Conservation (phyloP, 176 grass and related monocot species). For the Musa itinerans region DNA sequence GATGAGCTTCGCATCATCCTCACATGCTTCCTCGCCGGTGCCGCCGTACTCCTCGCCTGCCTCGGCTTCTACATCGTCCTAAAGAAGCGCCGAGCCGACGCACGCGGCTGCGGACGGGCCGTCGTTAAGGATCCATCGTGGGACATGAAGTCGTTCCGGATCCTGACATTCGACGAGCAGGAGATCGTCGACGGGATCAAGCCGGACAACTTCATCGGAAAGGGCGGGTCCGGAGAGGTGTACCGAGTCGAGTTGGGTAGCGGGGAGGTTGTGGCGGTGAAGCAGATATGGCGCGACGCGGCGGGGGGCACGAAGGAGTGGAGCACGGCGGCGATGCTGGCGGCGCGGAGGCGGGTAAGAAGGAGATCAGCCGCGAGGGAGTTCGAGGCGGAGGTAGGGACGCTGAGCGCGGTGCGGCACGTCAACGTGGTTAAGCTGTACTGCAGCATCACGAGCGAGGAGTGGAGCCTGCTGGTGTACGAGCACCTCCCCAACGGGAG, state of each 20-base stretch:
- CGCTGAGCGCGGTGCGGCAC: slow-evolving; percentile 63
- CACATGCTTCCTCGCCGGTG: neutral
- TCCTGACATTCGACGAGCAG: slow-evolving; percentile 53
- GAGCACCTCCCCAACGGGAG: slow-evolving; percentile 84
- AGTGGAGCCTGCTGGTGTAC: slow-evolving; percentile 70
- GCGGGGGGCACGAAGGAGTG: slow-evolving; percentile 16
- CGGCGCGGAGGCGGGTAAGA: neutral
- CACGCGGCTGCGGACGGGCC: too few relatives aligned
- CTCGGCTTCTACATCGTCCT: neutral
- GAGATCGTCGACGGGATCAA: slow-evolving; percentile 52
- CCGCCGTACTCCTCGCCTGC: neutral
- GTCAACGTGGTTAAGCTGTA: slow-evolving; percentile 86
- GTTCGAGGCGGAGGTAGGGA: slow-evolving; percentile 64
- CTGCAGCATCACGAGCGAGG: slow-evolving; percentile 70
- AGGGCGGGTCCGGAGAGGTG: slow-evolving; percentile 62
- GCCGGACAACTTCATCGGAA: slow-evolving; percentile 61
- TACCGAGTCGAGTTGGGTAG: slow-evolving; percentile 58
- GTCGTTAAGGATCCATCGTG: slow-evolving; percentile 20
- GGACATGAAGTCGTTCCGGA: slow-evolving; percentile 87
- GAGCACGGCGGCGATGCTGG: slow-evolving; percentile 9
- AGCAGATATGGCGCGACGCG: slow-evolving; percentile 55
- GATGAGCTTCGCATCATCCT: neutral
- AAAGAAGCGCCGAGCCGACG: slow-evolving; percentile 1
- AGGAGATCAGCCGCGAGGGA: slow-evolving; percentile 26
- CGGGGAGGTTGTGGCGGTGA: slow-evolving; percentile 53